Base-by-base conservation (phyloP, 2,329 filamentous ascomycete genomes). In the Cercospora citrullina region DNA sequence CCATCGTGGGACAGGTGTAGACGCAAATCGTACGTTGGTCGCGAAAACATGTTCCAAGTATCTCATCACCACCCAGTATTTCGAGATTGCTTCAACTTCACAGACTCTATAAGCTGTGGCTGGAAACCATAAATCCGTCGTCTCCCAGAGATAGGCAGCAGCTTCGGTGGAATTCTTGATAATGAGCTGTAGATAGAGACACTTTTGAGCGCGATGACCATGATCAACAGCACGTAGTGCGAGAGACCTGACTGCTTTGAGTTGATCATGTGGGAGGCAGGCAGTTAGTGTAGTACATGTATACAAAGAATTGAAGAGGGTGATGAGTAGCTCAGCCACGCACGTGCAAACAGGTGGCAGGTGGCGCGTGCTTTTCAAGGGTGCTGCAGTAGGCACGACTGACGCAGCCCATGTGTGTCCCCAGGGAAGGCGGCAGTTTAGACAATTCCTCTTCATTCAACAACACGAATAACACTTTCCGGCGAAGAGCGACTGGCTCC, bases 271-370 rank as follows among this genome's bases (percentile, higher is more conserved):
- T 53, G 48, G 23, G 23, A 28, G 48, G 7, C 12, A 7, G 23
- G 23, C 14, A 9, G 16, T 39, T 39, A 16, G 33, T 39, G 5
- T 7, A 39, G 14, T 39, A 39, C 33, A 39, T 16, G 33, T 39
- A 39, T 39, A 39, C 33, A 23, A 48, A 18, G 42, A 48, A 18
- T 18, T 8, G 21, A 53, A 16, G 48, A 53, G 48, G 5, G 18
- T 10, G 16, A n/a, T n/a, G n/a, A n/a, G n/a, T n/a, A 36, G 30
- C 10, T 59, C 28, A 59, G 55, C 55, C 55, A 36, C 59, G 59
- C 60, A 62, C 60, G 60, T 62, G 60, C 39, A 62, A 42, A 48
- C 9, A 33, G 36, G 60, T 62, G 60, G 60, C 60, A 39, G 39
- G 55, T 59, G 55, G 31, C 55, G 45, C 21, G 18, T 23, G 45